A percentile compares a stretch with the other conserved stretches of the same genome.
Evolutionary conservation across 768 basidiomycete genomes (phyloP).

Genomic region (Rhodotorula kratochvilovae): DNA sequence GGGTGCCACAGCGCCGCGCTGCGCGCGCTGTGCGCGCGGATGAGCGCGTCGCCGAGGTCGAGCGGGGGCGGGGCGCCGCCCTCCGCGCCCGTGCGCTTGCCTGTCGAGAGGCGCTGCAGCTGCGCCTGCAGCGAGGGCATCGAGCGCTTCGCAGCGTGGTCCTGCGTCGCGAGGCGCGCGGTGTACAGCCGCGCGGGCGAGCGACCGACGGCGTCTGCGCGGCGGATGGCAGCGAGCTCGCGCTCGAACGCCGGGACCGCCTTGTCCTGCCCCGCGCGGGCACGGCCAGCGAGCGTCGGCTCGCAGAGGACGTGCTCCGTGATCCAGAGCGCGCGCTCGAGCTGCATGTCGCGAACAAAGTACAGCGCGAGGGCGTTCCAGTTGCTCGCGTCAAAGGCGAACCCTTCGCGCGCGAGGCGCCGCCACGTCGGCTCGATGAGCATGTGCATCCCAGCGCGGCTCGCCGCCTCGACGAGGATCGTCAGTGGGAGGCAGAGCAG

Average conservation of each 20-base stretch:
- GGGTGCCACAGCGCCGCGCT: constrained; percentile 13
- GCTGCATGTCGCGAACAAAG: constrained; percentile 71
- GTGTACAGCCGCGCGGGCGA: neutral
- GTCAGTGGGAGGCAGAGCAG: constrained; percentile 73
- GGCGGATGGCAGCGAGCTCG: neutral
- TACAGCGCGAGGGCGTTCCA: constrained; percentile 81
- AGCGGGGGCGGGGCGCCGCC: neutral
- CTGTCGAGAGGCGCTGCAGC: neutral
- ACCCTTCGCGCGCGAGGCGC: constrained; percentile 59
- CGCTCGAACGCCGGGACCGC: neutral
- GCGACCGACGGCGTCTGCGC: constrained; percentile 5
- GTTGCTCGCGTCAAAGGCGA: constrained; percentile 79
- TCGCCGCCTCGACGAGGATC: constrained; percentile 71
- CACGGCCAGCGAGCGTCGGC: constrained; percentile 42
- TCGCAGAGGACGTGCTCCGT: constrained; percentile 67
- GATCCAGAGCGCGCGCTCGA: constrained; percentile 77
- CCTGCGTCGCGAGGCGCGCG: neutral
- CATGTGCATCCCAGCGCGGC: constrained; percentile 53
- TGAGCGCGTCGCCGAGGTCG: neutral
- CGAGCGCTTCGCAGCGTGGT: neutral
- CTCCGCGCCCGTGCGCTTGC: too few relatives aligned
- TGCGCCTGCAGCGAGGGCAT: neutral
- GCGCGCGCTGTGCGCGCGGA: neutral
- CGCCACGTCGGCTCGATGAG: constrained; percentile 69
- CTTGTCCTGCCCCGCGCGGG: neutral